Evolutionary conservation across 345 rosid genomes (phyloP).

Genomic region (Bruguiera parviflora): DNA sequence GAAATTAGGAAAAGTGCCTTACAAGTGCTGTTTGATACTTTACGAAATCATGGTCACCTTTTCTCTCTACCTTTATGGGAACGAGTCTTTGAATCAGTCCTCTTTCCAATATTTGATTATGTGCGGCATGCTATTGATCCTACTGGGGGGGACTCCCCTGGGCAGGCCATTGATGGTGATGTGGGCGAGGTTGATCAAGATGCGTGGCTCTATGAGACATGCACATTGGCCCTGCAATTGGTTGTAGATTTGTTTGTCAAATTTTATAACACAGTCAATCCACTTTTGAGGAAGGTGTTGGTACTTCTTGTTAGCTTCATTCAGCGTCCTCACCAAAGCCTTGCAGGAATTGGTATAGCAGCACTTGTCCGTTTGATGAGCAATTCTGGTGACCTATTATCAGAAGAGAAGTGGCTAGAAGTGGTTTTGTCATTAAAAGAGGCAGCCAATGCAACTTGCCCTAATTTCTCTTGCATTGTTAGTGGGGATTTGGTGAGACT

Average conservation of each 20-base stretch:
- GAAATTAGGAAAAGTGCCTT: conserved; percentile 96
- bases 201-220: conserved; percentile 99
- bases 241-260: conserved; percentile 98
- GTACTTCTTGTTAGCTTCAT: conserved; percentile 84
- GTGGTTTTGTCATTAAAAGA: conserved; percentile 85
- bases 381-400: conserved; percentile 82
- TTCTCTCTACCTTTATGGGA: conserved; percentile 89
- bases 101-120: conserved; percentile 96
- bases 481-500: conserved; percentile 41
- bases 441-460: conserved; percentile 79
- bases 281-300: conserved; percentile 79
- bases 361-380: conserved; percentile 98
- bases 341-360: conserved; percentile 97
- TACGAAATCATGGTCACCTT: conserved; percentile 92
- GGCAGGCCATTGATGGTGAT: conserved; percentile 54
- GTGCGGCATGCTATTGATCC: conserved; percentile 99
- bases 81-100: conserved; percentile 79
- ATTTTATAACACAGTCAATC: conserved; percentile 87
- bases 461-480: conserved; percentile 67
- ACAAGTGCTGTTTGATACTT: conserved; percentile 83
- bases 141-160: conserved; percentile 63
- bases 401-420: conserved; percentile 91
- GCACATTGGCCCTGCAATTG: conserved; percentile 95
- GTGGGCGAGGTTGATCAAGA: conserved; percentile 82
- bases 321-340: conserved; percentile 97